Evolutionary conservation across 2,329 filamentous ascomycete species (phyloP), one percentile per base, ranked within the genome.

Genomic region (Penicillium frequentans): DNA sequence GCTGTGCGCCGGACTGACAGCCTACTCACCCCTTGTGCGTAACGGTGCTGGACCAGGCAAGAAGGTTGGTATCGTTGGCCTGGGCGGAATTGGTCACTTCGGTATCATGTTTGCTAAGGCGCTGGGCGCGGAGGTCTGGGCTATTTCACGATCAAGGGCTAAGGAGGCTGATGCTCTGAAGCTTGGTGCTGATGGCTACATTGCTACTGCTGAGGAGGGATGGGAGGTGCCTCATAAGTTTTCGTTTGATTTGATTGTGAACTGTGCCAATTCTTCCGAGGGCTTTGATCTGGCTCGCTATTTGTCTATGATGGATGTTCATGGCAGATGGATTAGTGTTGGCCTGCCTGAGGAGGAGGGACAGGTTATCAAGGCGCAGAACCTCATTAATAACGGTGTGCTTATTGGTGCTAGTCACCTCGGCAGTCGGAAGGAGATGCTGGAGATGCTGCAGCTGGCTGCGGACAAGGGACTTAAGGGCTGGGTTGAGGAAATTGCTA

Each of bases 1-100:
- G 89, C 82, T 95, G 64, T 96, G 91, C 75, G 91, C 90, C 42
- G 91, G 91, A 61, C 81, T 96, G 63, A 96, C 91, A 3, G 86
- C 86, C 57, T 96, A 87, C 78, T 89, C 85, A 58, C 91, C 91
- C 1, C 81, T 96, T 14, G 87, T 90, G 62, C 84, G 90, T 49
- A 87, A 92, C 68, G 89, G 89, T 23, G 83, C 84, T 58, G 89
- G 89, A 0, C 89, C 89, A 1, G 90, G 91, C 9, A 75, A 76
- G 62, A 73, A 73, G 56, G 74, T 77, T 14, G 73, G 73, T 31
- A 70, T 75, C 21, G 71, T 79, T 21, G 76, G 76, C 11, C 62
- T 80, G 23, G 88, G 88, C 19, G 88, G 88, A 13, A 83, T 90
- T 55, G 88, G 88, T 6, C 88, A 91, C 75, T 88, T 89, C 66